Conservation (phyloP, 495 filamentous ascomycete species). For the Podospora conica region DNA sequence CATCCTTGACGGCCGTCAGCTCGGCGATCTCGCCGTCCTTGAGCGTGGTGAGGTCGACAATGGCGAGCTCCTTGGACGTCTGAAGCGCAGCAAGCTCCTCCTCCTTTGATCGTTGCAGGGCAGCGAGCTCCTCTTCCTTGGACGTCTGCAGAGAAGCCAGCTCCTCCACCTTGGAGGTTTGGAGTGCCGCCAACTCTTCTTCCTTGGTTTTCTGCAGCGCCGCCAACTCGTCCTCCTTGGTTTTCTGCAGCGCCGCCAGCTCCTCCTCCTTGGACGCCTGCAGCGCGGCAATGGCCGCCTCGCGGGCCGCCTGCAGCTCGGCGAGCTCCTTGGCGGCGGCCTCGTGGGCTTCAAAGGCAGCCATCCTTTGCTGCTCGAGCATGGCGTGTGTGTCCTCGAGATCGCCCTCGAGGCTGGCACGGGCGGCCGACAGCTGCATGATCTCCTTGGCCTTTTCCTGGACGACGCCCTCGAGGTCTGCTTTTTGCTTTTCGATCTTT, state of each 20-base stretch:
- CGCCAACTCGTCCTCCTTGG: constrained; percentile 11
- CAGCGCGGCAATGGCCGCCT: constrained; percentile 11
- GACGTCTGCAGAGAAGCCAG: neutral
- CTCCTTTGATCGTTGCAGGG: neutral
- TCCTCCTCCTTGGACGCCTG: constrained; percentile 8
- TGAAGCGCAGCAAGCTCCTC: constrained; percentile 3
- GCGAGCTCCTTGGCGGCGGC: constrained; percentile 9
- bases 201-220: constrained; percentile 4
- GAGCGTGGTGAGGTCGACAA: neutral
- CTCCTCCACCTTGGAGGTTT: constrained; percentile 3
- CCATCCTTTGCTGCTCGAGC: constrained; percentile 16
- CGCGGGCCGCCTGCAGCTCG: constrained; percentile 4
- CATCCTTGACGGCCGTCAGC: neutral
- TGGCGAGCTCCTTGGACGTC: constrained; percentile 4
- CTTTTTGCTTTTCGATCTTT: constrained; percentile 24
- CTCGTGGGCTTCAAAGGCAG: constrained; percentile 18
- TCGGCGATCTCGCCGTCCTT: constrained; percentile 2
- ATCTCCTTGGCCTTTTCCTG: constrained; percentile 28
- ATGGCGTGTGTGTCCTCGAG: constrained; percentile 21
- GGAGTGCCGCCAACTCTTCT: neutral
- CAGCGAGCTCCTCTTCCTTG: constrained; percentile 1
- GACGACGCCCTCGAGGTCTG: constrained; percentile 24
- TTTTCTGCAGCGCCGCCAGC: neutral
- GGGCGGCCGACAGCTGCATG: constrained; percentile 21
- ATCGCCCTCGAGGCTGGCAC: constrained; percentile 21